These are phyloP conservation scores for Brasenia schreberi DNA, from an alignment of 164 flowering plant genomes.

Conservation along the genomic window DNA sequence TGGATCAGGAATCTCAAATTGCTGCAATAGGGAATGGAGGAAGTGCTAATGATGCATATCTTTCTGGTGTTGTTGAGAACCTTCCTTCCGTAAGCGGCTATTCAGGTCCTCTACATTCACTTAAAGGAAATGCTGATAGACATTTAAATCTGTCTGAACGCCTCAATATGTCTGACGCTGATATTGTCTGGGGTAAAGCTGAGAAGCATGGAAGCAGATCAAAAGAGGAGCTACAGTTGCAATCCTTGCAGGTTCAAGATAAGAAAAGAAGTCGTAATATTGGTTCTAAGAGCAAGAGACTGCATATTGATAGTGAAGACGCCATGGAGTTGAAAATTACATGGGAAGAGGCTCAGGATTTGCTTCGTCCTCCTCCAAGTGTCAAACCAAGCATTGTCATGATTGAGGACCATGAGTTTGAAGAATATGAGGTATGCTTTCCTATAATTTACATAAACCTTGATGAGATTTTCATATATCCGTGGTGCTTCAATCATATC, in stretches of 20 bases:
- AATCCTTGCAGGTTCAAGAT: slow-evolving; percentile 29
- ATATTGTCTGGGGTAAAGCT: slow-evolving; percentile 27
- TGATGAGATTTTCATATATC: neutral
- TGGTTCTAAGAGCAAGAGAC: slow-evolving; percentile 74
- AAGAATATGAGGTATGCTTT: slow-evolving; percentile 53
- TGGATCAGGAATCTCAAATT: slow-evolving; percentile 42
- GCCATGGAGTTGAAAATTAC: slow-evolving; percentile 75
- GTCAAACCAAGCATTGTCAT: slow-evolving; percentile 42
- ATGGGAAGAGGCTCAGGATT: slow-evolving; percentile 97
- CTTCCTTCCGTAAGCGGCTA: slow-evolving; percentile 44
- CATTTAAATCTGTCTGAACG: slow-evolving; percentile 36
- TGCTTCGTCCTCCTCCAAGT: slow-evolving; percentile 83
- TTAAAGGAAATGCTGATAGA: slow-evolving; percentile 42
- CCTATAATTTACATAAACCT: neutral
- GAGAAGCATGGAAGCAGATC: slow-evolving; percentile 34
- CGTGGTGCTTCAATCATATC: no score
- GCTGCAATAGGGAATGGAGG: slow-evolving; percentile 34
- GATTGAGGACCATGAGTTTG: slow-evolving; percentile 65
- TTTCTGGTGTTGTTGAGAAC: slow-evolving; percentile 49
- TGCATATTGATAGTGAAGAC: slow-evolving; percentile 70
- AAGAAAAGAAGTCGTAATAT: slow-evolving; percentile 61
- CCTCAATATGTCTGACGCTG: slow-evolving; percentile 25
- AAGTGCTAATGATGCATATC: slow-evolving; percentile 37
- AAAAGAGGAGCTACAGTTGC: slow-evolving; percentile 26
- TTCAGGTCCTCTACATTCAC: slow-evolving; percentile 57